phyloP scores from a whole-genome alignment of 129 eudicot genomes.

The Artemisia tridentata region DNA sequence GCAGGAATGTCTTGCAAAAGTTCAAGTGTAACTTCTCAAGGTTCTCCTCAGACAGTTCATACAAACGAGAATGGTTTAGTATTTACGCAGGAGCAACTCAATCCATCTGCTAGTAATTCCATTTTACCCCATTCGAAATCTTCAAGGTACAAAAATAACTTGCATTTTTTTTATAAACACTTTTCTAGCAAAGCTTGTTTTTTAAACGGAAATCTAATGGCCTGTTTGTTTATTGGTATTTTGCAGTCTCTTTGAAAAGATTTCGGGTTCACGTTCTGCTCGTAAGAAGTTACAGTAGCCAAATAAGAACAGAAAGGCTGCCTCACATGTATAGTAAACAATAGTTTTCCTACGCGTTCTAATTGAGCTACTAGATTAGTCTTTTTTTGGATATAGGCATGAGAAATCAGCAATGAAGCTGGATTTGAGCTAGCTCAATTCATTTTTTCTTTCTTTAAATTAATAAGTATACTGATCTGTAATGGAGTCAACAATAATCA shows the following conservation, averaged over 20 bases:
- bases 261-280: conserved; percentile 29
- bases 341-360: conserved; percentile 15
- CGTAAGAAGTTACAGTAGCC: conserved; percentile 23
- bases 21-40: conserved; percentile 33
- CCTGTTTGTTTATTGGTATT: conserved; percentile 19
- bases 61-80: conserved; percentile 36
- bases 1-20: conserved; percentile 45
- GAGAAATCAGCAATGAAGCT: conserved; percentile 30
- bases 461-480: conserved; percentile 28
- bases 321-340: conserved; percentile 21
- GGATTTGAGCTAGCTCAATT: conserved; percentile 31
- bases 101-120: conserved; percentile 34
- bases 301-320: conserved; percentile 18
- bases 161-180: neutral
- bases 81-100: conserved; percentile 34
- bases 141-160: conserved; percentile 38
- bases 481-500: conserved; percentile 31
- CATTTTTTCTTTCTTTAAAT: conserved; percentile 10
- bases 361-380: conserved; percentile 22
- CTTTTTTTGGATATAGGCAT: conserved; percentile 21
- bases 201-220: neutral
- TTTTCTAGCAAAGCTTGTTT: neutral
- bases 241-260: conserved; percentile 38
- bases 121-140: conserved; percentile 34
- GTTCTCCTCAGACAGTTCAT: conserved; percentile 44